Evolutionary conservation across 768 basidiomycete genomes (phyloP), one percentile per base, ranked within the genome.

Genomic region (Boletus pseudopeckii): DNA sequence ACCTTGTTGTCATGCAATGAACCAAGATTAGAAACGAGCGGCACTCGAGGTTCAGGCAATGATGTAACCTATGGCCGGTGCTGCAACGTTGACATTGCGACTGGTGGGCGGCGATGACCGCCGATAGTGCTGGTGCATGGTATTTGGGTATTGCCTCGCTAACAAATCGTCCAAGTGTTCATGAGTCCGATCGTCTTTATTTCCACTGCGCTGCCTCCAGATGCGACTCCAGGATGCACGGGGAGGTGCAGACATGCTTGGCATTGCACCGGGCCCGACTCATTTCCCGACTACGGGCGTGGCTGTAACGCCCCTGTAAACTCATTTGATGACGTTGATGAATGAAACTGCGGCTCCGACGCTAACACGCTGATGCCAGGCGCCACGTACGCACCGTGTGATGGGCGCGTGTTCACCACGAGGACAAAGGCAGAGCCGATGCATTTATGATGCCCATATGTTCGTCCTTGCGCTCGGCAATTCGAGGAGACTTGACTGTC

Each of bases 281-380:
- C 60, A 11, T 62, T 48, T 64, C 50, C n/a, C n/a, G 33, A 39
- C 37, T 38, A 41, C 18, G 32, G 32, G 37, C 22, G 8, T 42
- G 38, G 36, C n/a, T 38, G 30, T 34, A 22, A 52, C 37, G 22
- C 28, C 43, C 42, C 36, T 36, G 50, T 48, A 45, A 55, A 47
- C 20, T 40, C 26, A 30, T 36, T 34, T 32, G 18, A 36, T 54
- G 45, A 52, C 39, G 33, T 30, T 40, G 6, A 20, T 5, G 20
- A 47, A 62, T 59, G 51, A 56, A 48, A 39, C 61, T 54, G 47
- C 61, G 64, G 57, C 0, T 43, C 64, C 63, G 64, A 64, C 52
- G 33, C 24, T n/a, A 39, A 52, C 47, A 51, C 54, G 54, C 42
- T 61, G 54, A 34, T 54, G 44, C 40, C 48, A 40, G 40, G 56